A percentile compares a stretch with the other conserved stretches of the same genome.
These are phyloP conservation scores for Pythium folliculosum DNA, from an alignment of 352 stramenopile genomes.

Conservation along the genomic window DNA sequence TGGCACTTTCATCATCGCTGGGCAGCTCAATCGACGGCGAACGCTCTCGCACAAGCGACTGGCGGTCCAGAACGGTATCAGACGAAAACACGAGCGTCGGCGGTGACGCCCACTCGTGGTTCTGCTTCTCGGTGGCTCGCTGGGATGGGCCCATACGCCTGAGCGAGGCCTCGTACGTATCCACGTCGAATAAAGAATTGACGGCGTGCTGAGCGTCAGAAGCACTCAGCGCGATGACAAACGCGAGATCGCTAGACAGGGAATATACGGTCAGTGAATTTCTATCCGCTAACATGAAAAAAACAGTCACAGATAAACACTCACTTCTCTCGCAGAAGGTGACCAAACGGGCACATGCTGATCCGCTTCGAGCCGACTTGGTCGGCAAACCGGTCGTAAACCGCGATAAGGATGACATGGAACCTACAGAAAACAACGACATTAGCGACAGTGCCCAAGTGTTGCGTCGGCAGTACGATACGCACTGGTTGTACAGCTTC, in stretches of 20 bases:
- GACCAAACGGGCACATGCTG: conserved; percentile 40
- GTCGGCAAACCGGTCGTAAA: conserved; percentile 43
- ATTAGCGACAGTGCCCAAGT: not conserved
- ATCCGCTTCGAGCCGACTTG: conserved; percentile 33
- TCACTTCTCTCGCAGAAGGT: conserved; percentile 44
- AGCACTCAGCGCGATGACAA: conserved; percentile 49
- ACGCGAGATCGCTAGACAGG: conserved; percentile 41
- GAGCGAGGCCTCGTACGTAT: conserved; percentile 6
- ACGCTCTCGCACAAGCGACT: conserved; percentile 39
- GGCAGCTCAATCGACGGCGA: conserved; percentile 32
- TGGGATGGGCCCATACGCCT: conserved; percentile 2
- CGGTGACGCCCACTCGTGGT: conserved; percentile 8
- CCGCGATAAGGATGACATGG: conserved; percentile 42
- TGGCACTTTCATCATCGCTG: conserved; percentile 21
- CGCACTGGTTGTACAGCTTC: conserved; percentile 49
- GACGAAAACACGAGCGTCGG: conserved; percentile 55
- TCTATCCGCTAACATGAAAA: too few species aligned
- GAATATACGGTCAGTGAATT: too few species aligned
- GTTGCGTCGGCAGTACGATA: not conserved
- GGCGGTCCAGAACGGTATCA: conserved; percentile 48
- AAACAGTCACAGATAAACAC: not conserved
- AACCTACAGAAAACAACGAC: conserved; percentile 31
- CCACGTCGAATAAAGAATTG: conserved; percentile 25
- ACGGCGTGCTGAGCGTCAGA: conserved; percentile 46
- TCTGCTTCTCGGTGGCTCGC: conserved; percentile 11